Base-by-base conservation (phyloP, 1,139 yeast genomes). In the Debaryomycetaceae sp. region DNA sequence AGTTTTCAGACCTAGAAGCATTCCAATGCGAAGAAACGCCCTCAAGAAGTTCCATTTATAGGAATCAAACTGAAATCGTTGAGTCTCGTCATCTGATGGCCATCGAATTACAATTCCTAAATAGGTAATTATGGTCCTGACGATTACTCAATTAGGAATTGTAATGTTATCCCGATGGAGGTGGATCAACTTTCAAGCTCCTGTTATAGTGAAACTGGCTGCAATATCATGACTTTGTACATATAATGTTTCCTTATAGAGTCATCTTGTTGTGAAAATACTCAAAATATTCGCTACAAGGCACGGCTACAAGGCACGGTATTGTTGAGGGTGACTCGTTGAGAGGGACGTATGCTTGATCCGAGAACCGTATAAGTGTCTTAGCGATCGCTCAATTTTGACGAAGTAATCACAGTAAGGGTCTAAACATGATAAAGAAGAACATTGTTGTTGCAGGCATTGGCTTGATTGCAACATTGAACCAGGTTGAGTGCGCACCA, bases 401-500 rank as follows among this genome's bases (percentile, higher is more conserved):
- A 17, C 20, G 20, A 17, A 2, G 20, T 2, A 17, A 17, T 17
- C 20, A 17, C 20, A 17, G 20, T 17, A 17, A 17, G 20, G 20
- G 20, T 17, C 20, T 27, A 7, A 27, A 27, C 31, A 27, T 27
- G 31, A 27, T 11, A 27, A 27, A 11, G 11, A 27, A 27, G 11
- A 11, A 27, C 11, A 27, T 27, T 8, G 11, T 27, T 27, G 11
- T 27, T 27, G 31, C 31, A 3, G 31, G 31, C 8, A 2, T 27
- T 27, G 31, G 31, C 11, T 27, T 27, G 8, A 27, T 27, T 11
- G 11, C 11, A 8, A 35, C 36, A 9, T 24, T 20, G 35, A 27
- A 11, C 13, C 17, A 36, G 38, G 56, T 49, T 11, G 46, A 36
- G 6, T 60, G 57, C n/a, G 62, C 62, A 9, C 65, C 67, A 31